Evolutionary conservation across 371 early-diverging fungal species (phyloP).

Genomic region (Circinella minor): DNA sequence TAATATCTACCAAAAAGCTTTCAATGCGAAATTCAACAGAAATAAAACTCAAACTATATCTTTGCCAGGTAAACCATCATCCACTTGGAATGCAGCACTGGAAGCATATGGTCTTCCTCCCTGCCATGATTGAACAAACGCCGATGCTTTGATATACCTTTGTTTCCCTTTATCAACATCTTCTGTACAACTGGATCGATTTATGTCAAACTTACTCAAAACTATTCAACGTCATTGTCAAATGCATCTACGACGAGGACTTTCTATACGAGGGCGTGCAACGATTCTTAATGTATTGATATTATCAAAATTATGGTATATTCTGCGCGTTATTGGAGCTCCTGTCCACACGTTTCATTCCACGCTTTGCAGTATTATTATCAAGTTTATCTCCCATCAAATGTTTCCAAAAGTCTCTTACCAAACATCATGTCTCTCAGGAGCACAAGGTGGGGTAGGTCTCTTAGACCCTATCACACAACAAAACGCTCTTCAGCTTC

Average conservation of each 20-base stretch:
- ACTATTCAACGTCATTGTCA: slow-evolving; percentile 10
- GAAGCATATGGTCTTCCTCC: background rate
- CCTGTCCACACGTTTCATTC: background rate
- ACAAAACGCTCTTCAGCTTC: too few relatives aligned
- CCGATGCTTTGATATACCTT: background rate
- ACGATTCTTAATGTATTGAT: slow-evolving; percentile 26
- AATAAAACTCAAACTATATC: slow-evolving; percentile 9
- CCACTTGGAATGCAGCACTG: background rate
- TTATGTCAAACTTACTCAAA: slow-evolving; percentile 9
- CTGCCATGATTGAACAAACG: background rate
- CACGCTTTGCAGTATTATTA: background rate
- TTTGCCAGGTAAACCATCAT: background rate
- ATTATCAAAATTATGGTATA: slow-evolving; percentile 32
- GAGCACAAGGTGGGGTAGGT: slow-evolving; percentile 14
- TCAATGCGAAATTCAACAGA: slow-evolving; percentile 14
- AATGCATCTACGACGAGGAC: slow-evolving; percentile 7
- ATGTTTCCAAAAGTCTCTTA: slow-evolving; percentile 16
- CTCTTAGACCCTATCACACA: slow-evolving; percentile 6
- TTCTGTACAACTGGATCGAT: slow-evolving; percentile 13
- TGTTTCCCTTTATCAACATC: slow-evolving; percentile 1
- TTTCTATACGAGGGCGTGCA: slow-evolving; percentile 24
- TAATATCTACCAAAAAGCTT: background rate
- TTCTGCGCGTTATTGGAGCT: slow-evolving; percentile 16
- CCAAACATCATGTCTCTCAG: background rate
- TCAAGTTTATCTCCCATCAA: slow-evolving; percentile 8